These are phyloP conservation scores for Penicillium sp. DNA, from an alignment of 2,329 filamentous ascomycete species.

Conservation along the genomic window DNA sequence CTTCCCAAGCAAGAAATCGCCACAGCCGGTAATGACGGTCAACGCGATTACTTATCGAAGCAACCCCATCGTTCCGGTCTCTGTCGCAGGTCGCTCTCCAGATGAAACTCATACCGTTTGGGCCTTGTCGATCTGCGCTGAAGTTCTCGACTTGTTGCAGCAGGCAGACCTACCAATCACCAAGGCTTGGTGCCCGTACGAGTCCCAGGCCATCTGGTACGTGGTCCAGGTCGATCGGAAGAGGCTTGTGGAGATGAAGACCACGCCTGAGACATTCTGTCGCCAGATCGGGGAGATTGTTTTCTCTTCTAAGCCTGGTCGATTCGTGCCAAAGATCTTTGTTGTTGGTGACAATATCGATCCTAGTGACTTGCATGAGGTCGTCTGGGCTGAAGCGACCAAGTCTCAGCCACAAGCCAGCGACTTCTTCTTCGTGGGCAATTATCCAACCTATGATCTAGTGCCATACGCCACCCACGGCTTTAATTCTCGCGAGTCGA, in stretches of 20 bases:
- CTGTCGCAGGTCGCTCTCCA: constrained; percentile 16
- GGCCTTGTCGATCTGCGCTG: constrained; percentile 17
- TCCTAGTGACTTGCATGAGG: constrained; percentile 16
- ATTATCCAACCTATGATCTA: constrained; percentile 2
- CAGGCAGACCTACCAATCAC: constrained; percentile 17
- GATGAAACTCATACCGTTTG: constrained; percentile 22
- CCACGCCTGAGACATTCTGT: constrained; percentile 16
- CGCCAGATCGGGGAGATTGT: constrained; percentile 17
- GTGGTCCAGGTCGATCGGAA: constrained; percentile 17
- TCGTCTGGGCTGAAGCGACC: constrained; percentile 18
- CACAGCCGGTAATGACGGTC: constrained; percentile 18
- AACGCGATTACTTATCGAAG: constrained; percentile 19
- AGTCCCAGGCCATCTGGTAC: constrained; percentile 19
- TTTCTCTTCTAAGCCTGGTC: constrained; percentile 21
- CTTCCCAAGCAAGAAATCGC: constrained; percentile 14
- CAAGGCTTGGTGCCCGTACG: constrained; percentile 20
- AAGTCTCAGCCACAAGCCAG: constrained; percentile 3
- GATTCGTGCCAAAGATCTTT: constrained; percentile 20
- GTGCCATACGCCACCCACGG: constrained; percentile 1
- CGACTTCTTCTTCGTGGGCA: constrained; percentile 7
- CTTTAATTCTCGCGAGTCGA: constrained; percentile 1
- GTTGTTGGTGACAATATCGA: constrained; percentile 20
- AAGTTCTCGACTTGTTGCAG: constrained; percentile 19
- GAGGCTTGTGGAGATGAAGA: constrained; percentile 15
- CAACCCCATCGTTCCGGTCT: constrained; percentile 18